Conservation (phyloP, 768 basidiomycete genomes). For the Amanita muscaria region DNA sequence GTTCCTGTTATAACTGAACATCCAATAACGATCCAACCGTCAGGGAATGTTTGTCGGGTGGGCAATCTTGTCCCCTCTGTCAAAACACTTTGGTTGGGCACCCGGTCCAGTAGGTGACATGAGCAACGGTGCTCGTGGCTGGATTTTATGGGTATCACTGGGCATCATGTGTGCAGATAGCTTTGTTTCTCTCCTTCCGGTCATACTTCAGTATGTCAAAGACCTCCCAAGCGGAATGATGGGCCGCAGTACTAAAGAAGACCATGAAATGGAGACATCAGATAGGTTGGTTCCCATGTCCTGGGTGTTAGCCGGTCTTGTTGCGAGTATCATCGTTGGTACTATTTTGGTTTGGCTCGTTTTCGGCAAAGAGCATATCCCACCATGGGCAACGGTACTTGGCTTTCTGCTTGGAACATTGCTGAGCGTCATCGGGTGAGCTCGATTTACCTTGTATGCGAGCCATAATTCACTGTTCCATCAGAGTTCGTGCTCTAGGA, state of each 20-base stretch:
- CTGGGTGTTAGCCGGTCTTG: constrained; percentile 72
- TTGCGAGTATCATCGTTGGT: constrained; percentile 53
- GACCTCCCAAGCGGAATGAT: constrained; percentile 21
- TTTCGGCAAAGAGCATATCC: constrained; percentile 87
- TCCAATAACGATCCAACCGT: constrained; percentile 1
- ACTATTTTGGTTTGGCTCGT: constrained; percentile 79
- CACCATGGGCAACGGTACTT: constrained; percentile 88
- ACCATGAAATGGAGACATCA: constrained; percentile 65
- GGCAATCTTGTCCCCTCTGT: constrained; percentile 85
- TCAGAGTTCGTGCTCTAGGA: constrained; percentile 84
- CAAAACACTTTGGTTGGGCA: constrained; percentile 82
- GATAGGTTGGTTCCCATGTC: constrained; percentile 71
- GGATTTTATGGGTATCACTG: constrained; percentile 94
- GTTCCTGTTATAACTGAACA: constrained; percentile 3
- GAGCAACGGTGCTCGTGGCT: constrained; percentile 82
- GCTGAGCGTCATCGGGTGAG: constrained; percentile 81
- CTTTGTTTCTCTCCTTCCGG: constrained; percentile 76
- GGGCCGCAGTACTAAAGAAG: constrained; percentile 26
- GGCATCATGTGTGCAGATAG: constrained; percentile 96
- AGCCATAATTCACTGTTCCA: constrained; percentile 8
- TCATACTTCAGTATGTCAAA: constrained; percentile 45
- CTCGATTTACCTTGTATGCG: constrained; percentile 10
- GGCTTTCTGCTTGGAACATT: constrained; percentile 78
- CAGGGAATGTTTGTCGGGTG: constrained; percentile 97
- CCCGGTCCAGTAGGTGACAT: constrained; percentile 88